Evolutionary conservation across 164 flowering plant genomes (phyloP), one percentile per base, ranked within the genome.

Genomic region (Vitis amurensis): DNA sequence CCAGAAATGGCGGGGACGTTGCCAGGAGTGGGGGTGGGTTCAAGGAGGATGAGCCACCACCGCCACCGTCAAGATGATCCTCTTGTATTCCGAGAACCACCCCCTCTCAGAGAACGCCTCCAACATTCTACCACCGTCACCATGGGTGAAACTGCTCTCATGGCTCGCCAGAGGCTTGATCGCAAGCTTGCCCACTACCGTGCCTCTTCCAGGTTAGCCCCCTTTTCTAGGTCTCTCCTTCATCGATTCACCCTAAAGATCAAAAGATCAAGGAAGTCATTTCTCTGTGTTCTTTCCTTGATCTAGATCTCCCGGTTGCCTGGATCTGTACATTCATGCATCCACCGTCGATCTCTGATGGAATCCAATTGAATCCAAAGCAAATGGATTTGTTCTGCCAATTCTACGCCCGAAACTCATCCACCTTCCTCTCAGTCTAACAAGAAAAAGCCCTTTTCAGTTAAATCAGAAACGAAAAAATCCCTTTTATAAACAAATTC

Each of bases 21-120:
- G 4, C 85, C 85, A 9, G 87, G 85, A 13, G 87, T 80, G 17
- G 85, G 81, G 57, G 60, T 82, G 60, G 78, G 80, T 9, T 61
- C 76, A n/a, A 70, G 77, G 60, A 71, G 82, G 65, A 72, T 71
- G 53, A 16, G 52, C 17, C 76, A 66, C 64, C 84, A 70, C 37
- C 58, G 63, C 16, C 48, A 55, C 9, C 49, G 37, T 12, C 66
- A 50, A 51, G 10, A 37, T 47, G 58, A 68, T 27, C 27, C 37
- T 15, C 53, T 52, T 3, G 13, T 57, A 2, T 31, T 47, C 16
- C 72, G 62, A 7, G 59, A 67, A 13, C 67, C 69, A 7, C n/a
- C 61, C 27, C 2, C 17, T 19, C 61, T 47, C 47, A 68, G 56
- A 13, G 56, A 63, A 1, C 67, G 63, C 1, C 55, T 61, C 11